A percentile compares a stretch with the other conserved stretches of the same genome.
Conservation (phyloP, 1,284 basidiomycete species). For the Irpex rosettiformis region DNA sequence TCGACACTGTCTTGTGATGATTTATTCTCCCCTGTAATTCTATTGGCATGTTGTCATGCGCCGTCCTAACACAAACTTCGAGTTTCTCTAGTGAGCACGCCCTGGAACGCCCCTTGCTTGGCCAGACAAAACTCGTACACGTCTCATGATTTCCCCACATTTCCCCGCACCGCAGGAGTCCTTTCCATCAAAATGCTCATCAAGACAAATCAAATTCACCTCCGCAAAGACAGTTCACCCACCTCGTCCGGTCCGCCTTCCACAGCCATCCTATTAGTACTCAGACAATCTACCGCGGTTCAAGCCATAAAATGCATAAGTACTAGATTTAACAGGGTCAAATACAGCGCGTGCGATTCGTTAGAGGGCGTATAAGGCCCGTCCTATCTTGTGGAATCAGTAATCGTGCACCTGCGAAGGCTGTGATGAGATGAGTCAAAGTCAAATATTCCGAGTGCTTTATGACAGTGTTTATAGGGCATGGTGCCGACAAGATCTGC, state of each 20-base stretch:
- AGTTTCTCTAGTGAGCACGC: no score
- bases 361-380: not conserved
- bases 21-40: no score
- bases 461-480: no score
- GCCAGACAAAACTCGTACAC: not conserved
- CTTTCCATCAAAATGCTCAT: not conserved
- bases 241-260: not conserved
- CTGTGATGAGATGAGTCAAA: not conserved
- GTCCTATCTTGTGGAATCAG: no score
- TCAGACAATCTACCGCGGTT: not conserved
- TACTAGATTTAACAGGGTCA: not conserved
- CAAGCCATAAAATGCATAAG: not conserved
- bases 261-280: not conserved
- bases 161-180: not conserved
- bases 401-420: not conserved
- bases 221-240: not conserved
- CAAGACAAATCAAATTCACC: not conserved
- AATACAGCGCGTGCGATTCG: not conserved
- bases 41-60: no score
- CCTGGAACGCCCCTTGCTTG: no score
- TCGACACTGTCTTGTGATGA: no score
- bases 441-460: not conserved
- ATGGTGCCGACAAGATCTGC: no score
- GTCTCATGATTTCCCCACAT: not conserved
- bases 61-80: no score